Evolutionary conservation across 2,329 filamentous ascomycete genomes (phyloP).

Genomic region (Gnomoniopsis smithogilvyi): DNA sequence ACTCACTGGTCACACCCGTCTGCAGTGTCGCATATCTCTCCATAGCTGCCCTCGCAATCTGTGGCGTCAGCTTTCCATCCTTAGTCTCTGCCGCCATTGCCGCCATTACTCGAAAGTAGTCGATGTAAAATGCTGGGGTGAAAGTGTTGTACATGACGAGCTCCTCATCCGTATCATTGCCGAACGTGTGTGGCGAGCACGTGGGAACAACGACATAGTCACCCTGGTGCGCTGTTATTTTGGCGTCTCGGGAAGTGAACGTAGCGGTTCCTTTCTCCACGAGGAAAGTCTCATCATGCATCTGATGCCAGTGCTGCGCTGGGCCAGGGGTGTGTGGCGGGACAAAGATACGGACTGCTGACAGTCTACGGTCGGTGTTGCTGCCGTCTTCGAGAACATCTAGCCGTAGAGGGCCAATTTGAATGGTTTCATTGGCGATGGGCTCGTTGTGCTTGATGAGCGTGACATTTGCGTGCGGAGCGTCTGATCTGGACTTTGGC

Average conservation of each 20-base stretch:
- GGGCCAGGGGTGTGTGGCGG: slow-evolving; percentile 43
- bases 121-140: slow-evolving; percentile 54
- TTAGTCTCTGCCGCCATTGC: slow-evolving; percentile 40
- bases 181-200: slow-evolving; percentile 53
- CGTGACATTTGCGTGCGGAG: neutral
- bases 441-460: neutral
- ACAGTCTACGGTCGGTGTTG: slow-evolving; percentile 2
- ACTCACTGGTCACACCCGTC: slow-evolving; percentile 2
- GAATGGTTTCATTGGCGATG: neutral
- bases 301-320: slow-evolving; percentile 51
- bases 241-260: slow-evolving; percentile 44
- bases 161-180: slow-evolving; percentile 51
- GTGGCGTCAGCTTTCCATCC: slow-evolving; percentile 37
- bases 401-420: neutral
- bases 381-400: slow-evolving; percentile 7
- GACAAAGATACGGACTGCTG: slow-evolving; percentile 42
- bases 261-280: slow-evolving; percentile 48
- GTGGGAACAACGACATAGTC: slow-evolving; percentile 55
- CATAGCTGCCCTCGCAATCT: slow-evolving; percentile 48
- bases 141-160: slow-evolving; percentile 55
- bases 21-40: slow-evolving; percentile 44
- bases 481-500: slow-evolving; percentile 1
- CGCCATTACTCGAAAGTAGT: slow-evolving; percentile 52
- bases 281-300: slow-evolving; percentile 58
- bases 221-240: slow-evolving; percentile 45